Conservation (phyloP, 1,139 yeast species). For the Blastobotrys arbuscula region DNA sequence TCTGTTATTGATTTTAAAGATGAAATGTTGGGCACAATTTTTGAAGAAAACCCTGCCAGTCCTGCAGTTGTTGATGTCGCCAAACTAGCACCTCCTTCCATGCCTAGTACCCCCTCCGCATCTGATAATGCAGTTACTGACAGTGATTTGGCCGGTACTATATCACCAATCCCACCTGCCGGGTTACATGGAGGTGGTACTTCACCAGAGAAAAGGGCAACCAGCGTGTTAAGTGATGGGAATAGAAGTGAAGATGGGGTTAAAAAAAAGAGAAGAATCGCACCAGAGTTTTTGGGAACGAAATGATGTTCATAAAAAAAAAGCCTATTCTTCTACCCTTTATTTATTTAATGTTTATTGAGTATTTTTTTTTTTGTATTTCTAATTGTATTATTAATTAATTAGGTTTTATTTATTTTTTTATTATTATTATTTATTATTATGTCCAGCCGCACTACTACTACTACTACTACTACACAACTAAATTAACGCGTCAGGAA, state of each 20-base stretch:
- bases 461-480: too few species aligned
- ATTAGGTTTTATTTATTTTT: too few species aligned
- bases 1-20: slow-evolving; percentile 54
- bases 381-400: too few species aligned
- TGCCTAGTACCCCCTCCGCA: neutral
- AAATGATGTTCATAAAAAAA: neutral
- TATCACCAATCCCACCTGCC: slow-evolving; percentile 22
- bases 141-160: slow-evolving; percentile 19
- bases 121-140: neutral
- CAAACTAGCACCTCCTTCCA: neutral
- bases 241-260: neutral
- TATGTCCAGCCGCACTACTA: too few species aligned
- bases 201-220: slow-evolving; percentile 7
- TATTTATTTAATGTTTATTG: too few species aligned
- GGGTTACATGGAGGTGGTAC: slow-evolving; percentile 3
- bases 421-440: too few species aligned
- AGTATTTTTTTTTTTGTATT: too few species aligned
- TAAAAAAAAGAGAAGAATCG: slow-evolving; percentile 7
- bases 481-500: too few species aligned
- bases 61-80: neutral
- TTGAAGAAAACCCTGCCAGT: slow-evolving; percentile 14
- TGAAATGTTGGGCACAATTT: slow-evolving; percentile 48
- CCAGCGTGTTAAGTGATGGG: neutral
- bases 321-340: too few species aligned
- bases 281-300: slow-evolving; percentile 6